A percentile compares a stretch with the other conserved stretches of the same genome.
Conservation (phyloP, 208 protist species). For the Crithidia brevicula region DNA sequence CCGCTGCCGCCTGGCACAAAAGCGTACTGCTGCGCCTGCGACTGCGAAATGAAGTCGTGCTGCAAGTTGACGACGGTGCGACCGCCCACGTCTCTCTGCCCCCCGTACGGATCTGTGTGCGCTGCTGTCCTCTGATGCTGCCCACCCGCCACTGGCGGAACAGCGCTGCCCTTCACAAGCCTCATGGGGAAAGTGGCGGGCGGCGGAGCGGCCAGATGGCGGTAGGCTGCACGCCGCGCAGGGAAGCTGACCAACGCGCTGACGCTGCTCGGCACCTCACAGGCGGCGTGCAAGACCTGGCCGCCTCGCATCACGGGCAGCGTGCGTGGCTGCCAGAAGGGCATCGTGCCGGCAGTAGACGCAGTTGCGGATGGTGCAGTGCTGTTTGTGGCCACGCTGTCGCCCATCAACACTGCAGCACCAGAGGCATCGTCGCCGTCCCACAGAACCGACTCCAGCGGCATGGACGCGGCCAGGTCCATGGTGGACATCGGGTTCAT, state of each 20-base stretch:
- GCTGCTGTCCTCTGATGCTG: too few relatives aligned
- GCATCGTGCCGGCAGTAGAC: not conserved
- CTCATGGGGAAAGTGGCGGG: not conserved
- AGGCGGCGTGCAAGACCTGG: conserved; percentile 6
- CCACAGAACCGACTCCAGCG: conserved; percentile 18
- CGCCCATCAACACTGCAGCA: conserved; percentile 5
- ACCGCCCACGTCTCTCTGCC: too few relatives aligned
- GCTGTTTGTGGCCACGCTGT: not conserved
- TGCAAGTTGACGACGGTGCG: conserved; percentile 38
- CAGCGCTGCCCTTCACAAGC: too few relatives aligned
- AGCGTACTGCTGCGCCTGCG: conserved; percentile 30
- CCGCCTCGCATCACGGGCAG: conserved; percentile 24
- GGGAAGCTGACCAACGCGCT: conserved; percentile 25
- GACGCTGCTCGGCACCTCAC: conserved; percentile 12
- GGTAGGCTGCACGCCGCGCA: conserved; percentile 17
- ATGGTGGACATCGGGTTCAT: conserved; percentile 8
- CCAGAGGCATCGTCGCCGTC: conserved; percentile 10
- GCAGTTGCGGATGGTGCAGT: not conserved
- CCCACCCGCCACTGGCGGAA: too few relatives aligned
- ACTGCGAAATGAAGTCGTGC: conserved; percentile 15
- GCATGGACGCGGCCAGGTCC: conserved; percentile 24
- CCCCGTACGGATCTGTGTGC: not conserved
- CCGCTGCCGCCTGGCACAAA: conserved; percentile 22
- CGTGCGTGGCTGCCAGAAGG: conserved; percentile 23
- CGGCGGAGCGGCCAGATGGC: not conserved